Evolutionary conservation across 2,329 filamentous ascomycete species (phyloP).

Genomic region (Grosmannia serpens): DNA sequence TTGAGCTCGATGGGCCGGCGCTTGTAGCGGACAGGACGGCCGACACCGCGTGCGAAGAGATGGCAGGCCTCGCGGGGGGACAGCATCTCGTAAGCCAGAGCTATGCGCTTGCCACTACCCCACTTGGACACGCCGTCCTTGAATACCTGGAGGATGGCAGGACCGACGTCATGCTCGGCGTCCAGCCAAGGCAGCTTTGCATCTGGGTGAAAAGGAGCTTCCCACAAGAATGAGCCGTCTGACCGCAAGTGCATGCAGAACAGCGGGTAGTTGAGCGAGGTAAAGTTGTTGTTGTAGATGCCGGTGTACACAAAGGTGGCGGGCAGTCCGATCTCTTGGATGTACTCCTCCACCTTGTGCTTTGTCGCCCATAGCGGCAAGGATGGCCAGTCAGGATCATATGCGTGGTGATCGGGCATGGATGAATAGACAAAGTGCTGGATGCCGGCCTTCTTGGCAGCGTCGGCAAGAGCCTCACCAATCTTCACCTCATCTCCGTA

Average conservation of each 20-base stretch:
- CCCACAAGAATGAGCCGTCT: constrained; percentile 84
- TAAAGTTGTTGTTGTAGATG: constrained; percentile 99
- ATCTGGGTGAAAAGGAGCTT: constrained; percentile 84
- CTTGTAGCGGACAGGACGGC: constrained; percentile 66
- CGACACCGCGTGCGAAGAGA: constrained; percentile 67
- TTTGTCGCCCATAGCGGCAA: constrained; percentile 88
- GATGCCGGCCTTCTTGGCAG: constrained; percentile 72
- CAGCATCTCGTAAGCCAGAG: constrained; percentile 81
- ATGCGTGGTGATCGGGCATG: constrained; percentile 87
- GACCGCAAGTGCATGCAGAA: constrained; percentile 87
- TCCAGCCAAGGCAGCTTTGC: constrained; percentile 90
- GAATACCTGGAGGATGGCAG: constrained; percentile 84
- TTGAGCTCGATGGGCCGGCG: constrained; percentile 70
- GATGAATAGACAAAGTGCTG: constrained; percentile 93
- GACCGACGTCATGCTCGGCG: constrained; percentile 90
- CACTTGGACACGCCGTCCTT: constrained; percentile 84
- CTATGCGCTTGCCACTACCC: constrained; percentile 61
- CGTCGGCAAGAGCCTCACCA: constrained; percentile 77
- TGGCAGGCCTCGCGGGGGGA: constrained; percentile 73
- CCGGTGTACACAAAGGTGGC: constrained; percentile 93
- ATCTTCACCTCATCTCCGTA: constrained; percentile 91
- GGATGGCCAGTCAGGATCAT: constrained; percentile 65
- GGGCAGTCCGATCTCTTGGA: constrained; percentile 69
- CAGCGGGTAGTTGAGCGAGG: constrained; percentile 77
- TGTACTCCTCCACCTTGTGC: constrained; percentile 84